Percentiles rank a stretch among this genome's conserved stretches.
These are phyloP conservation scores for Elsinoe fawcettii DNA, from an alignment of 2,329 filamentous ascomycete genomes.

Conservation along the genomic window DNA sequence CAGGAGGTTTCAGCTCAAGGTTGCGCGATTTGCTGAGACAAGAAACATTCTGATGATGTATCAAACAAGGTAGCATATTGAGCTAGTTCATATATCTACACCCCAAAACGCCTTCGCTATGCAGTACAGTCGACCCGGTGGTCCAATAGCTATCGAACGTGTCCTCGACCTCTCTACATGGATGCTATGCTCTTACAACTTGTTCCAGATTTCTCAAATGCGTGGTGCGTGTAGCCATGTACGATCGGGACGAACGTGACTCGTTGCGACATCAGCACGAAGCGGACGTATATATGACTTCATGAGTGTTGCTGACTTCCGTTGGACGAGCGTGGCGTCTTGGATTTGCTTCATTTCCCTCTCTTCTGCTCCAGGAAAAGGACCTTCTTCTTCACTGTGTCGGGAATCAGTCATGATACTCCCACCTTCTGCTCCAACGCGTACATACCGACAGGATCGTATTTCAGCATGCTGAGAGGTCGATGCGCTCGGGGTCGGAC, in stretches of 20 bases:
- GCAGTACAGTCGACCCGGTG: neutral
- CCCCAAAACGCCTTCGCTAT: slow-evolving; percentile 9
- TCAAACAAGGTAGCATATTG: neutral
- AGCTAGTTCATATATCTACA: neutral
- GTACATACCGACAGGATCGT: slow-evolving; percentile 81
- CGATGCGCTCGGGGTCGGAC: slow-evolving; percentile 70
- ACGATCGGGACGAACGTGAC: neutral
- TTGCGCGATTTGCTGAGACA: neutral
- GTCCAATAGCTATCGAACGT: too few species aligned
- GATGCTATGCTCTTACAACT: too few species aligned
- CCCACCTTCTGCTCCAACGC: neutral
- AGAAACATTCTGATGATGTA: neutral
- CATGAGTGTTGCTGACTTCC: too few species aligned
- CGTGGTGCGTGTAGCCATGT: too few species aligned
- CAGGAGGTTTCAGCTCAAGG: too few species aligned
- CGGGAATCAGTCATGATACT: neutral
- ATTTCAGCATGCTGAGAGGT: slow-evolving; percentile 96
- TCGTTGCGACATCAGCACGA: neutral
- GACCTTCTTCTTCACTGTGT: slow-evolving; percentile 81
- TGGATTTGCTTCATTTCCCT: slow-evolving; percentile 34
- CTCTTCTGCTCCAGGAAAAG: slow-evolving; percentile 92
- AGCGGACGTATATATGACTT: too few species aligned
- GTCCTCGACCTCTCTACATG: neutral
- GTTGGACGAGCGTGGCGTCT: too few species aligned
- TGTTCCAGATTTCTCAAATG: too few species aligned